phyloP scores from a whole-genome alignment of 306 rosid species.

The Abrus precatorius region DNA sequence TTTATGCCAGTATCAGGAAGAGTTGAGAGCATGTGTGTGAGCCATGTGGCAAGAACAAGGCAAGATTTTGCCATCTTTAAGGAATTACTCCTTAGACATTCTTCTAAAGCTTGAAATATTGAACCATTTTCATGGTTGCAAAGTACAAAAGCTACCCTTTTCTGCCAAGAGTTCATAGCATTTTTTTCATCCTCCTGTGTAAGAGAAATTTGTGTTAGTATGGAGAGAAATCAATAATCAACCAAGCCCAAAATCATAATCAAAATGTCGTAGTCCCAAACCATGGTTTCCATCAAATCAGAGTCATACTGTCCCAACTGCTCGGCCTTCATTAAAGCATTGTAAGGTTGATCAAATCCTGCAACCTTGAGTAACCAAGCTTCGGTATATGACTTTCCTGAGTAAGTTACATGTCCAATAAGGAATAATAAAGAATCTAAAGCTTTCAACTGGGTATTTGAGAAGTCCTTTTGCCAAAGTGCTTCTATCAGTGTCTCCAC shows the following conservation, averaged over 20 bases:
- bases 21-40: conserved; percentile 78
- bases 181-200: conserved; percentile 84
- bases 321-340: conserved; percentile 73
- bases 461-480: conserved; percentile 73
- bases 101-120: conserved; percentile 85
- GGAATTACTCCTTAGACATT: conserved; percentile 80
- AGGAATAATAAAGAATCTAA: conserved; percentile 76
- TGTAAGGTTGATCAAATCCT: conserved; percentile 85
- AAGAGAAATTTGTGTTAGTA: conserved; percentile 42
- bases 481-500: conserved; percentile 82
- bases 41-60: conserved; percentile 91
- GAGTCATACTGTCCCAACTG: conserved; percentile 57
- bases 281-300: conserved; percentile 73
- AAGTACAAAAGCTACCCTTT: conserved; percentile 77
- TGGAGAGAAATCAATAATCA: conserved; percentile 31
- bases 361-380: conserved; percentile 91
- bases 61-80: conserved; percentile 74
- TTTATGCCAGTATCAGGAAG: conserved; percentile 89
- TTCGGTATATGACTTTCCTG: conserved; percentile 78
- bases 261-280: conserved; percentile 46
- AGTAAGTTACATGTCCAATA: conserved; percentile 71
- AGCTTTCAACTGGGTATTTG: conserved; percentile 73
- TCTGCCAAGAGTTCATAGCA: conserved; percentile 78
- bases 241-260: conserved; percentile 40
- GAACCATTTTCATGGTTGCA: conserved; percentile 91